Evolutionary conservation across 495 filamentous ascomycete genomes (phyloP).

Genomic region (Hypoxylon subgilvum): DNA sequence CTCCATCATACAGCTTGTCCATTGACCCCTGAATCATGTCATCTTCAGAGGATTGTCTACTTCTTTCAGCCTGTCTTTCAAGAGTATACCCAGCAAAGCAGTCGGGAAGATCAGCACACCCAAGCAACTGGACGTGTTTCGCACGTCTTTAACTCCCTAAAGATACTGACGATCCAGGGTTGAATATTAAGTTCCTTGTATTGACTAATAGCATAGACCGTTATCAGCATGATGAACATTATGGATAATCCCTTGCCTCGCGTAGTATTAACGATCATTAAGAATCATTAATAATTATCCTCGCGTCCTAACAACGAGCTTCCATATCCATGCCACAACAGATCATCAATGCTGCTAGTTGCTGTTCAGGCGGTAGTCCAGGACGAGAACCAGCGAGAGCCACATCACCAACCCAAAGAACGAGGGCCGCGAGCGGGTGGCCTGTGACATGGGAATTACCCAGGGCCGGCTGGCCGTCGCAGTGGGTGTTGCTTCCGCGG

Average conservation of each 20-base stretch:
- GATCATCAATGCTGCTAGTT: slow-evolving; percentile 26
- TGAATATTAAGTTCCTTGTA: slow-evolving; percentile 2
- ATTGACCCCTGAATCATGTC: background rate
- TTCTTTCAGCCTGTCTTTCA: too few relatives aligned
- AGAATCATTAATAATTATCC: too few relatives aligned
- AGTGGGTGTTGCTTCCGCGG: slow-evolving; percentile 18
- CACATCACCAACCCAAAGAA: slow-evolving; percentile 39
- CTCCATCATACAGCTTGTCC: background rate
- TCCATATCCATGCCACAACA: slow-evolving; percentile 4
- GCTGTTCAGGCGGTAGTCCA: slow-evolving; percentile 38
- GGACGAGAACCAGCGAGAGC: slow-evolving; percentile 31
- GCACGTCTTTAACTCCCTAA: too few relatives aligned
- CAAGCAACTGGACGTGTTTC: too few relatives aligned
- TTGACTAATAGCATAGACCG: slow-evolving; percentile 12
- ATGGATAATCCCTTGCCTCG: background rate
- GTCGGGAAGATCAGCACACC: too few relatives aligned
- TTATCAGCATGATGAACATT: slow-evolving; percentile 14
- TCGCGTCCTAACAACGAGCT: slow-evolving; percentile 3
- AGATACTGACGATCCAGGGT: background rate
- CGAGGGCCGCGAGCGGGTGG: slow-evolving; percentile 16
- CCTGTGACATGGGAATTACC: slow-evolving; percentile 32
- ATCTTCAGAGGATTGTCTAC: too few relatives aligned
- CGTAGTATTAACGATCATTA: slow-evolving; percentile 16
- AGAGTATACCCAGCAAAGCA: too few relatives aligned
- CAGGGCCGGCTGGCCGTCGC: slow-evolving; percentile 33